These are phyloP conservation scores for Geranium incanum DNA, from an alignment of 441 rosid genomes.

Conservation along the genomic window DNA sequence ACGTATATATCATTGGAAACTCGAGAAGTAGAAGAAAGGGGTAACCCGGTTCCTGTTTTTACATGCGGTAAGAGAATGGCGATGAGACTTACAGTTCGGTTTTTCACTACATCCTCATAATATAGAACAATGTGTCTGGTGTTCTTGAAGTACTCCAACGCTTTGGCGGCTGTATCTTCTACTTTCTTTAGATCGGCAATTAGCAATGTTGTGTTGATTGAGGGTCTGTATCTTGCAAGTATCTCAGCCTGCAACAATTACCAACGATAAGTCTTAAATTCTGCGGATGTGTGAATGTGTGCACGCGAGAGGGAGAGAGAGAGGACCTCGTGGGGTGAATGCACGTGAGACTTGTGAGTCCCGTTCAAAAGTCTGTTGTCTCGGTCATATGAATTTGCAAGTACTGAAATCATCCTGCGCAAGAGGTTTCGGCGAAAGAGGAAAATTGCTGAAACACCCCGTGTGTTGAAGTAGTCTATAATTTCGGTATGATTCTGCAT, in stretches of 20 bases:
- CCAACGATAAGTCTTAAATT: not conserved
- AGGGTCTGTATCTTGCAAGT: conserved; percentile 80
- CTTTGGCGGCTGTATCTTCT: conserved; percentile 58
- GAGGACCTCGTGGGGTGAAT: conserved; percentile 70
- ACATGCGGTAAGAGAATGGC: no score
- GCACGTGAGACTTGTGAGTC: conserved; percentile 92
- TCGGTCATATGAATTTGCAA: conserved; percentile 81
- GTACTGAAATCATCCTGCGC: conserved; percentile 77
- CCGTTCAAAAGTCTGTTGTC: conserved; percentile 62
- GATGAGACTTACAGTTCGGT: conserved; percentile 49
- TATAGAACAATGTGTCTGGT: conserved; percentile 68
- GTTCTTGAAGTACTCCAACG: conserved; percentile 71
- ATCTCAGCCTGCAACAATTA: conserved; percentile 73
- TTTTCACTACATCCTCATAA: conserved; percentile 80
- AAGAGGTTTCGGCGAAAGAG: conserved; percentile 83
- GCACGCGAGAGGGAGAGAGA: conserved; percentile 5
- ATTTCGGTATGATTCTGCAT: conserved; percentile 72
- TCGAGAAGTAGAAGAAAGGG: no score
- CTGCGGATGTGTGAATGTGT: not conserved
- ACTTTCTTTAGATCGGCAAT: conserved; percentile 53
- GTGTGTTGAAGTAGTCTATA: conserved; percentile 64
- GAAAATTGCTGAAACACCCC: conserved; percentile 76
- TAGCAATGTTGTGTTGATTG: conserved; percentile 50
- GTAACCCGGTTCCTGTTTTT: no score
- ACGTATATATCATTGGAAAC: not conserved